Percentiles rank a stretch among this genome's conserved stretches.
Evolutionary conservation across 257 asterid genomes (phyloP).

Genomic region (Apocynum venetum): DNA sequence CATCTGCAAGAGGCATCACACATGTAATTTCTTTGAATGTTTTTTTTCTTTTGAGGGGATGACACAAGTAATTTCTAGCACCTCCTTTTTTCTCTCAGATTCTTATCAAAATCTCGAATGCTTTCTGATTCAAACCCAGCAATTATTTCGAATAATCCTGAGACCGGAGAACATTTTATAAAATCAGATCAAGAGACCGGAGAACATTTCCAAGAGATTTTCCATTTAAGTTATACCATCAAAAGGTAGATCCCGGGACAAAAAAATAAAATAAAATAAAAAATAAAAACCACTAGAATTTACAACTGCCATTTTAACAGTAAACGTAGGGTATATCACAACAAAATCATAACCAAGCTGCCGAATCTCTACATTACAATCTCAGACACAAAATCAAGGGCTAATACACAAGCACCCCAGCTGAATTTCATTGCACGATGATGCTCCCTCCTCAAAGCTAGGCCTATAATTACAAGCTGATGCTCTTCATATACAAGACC

Average conservation of each 20-base stretch:
- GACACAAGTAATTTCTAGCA: neutral
- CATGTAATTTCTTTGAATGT: too few species aligned
- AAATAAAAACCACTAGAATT: neutral
- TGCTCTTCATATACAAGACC: constrained; percentile 30
- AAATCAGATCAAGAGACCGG: neutral
- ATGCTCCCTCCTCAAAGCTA: constrained; percentile 7
- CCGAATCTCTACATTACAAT: constrained; percentile 7
- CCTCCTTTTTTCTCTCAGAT: neutral
- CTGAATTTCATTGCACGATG: constrained; percentile 3
- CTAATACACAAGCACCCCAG: neutral
- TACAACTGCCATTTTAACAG: neutral
- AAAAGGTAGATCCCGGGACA: neutral
- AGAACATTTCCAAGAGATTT: neutral
- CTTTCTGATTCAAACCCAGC: neutral
- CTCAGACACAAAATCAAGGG: constrained; percentile 3
- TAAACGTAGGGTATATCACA: neutral
- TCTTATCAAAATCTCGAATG: neutral
- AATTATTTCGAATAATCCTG: neutral
- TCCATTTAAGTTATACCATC: neutral
- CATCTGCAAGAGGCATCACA: too few species aligned
- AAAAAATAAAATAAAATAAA: too few species aligned
- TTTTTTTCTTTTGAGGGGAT: too few species aligned
- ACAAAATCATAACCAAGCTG: neutral
- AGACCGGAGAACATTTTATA: neutral
- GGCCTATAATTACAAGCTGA: constrained; percentile 20